A percentile compares a stretch with the other conserved stretches of the same genome.
These are phyloP conservation scores for Trichoderma polysporum DNA, from an alignment of 2,329 filamentous ascomycete species.

Conservation along the genomic window DNA sequence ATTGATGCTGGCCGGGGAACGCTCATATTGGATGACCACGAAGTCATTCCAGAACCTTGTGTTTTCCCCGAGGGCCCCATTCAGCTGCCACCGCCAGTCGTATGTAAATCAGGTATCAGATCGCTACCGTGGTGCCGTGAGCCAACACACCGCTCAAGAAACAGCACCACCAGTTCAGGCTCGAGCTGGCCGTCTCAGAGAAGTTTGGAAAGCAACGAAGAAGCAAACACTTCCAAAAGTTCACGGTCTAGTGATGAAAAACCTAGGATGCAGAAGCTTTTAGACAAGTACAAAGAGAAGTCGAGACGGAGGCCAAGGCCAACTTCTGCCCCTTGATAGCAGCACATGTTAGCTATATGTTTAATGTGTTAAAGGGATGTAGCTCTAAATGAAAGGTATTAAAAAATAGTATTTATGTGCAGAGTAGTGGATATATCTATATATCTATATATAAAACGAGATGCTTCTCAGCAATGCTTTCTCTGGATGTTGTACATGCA, in stretches of 20 bases:
- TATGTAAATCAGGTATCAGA: conserved; percentile 18
- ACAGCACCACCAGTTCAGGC: not conserved
- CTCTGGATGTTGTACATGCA: not conserved
- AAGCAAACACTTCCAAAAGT: not conserved
- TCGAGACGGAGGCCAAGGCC: conserved; percentile 5
- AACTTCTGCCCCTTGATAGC: conserved; percentile 3
- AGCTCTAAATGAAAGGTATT: not conserved
- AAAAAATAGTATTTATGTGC: not conserved
- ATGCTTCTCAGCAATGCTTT: not conserved
- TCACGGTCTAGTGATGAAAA: conserved; percentile 10
- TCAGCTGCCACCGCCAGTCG: conserved; percentile 29
- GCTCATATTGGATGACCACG: conserved; percentile 28
- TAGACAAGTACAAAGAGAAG: not conserved
- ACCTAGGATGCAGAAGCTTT: conserved; percentile 8
- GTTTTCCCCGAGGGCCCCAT: conserved; percentile 28
- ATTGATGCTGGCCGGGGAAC: conserved; percentile 29
- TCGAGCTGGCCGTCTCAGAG: conserved; percentile 10
- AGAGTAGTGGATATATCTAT: not conserved
- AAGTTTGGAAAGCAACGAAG: not conserved
- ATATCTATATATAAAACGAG: not conserved
- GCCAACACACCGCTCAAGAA: not conserved
- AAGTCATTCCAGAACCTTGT: conserved; percentile 13
- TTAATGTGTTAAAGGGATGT: not conserved
- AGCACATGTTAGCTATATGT: not conserved
- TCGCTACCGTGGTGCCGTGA: not conserved